Base-by-base conservation (phyloP, 139 green algal species). In the Chlorokybus atmophyticus region DNA sequence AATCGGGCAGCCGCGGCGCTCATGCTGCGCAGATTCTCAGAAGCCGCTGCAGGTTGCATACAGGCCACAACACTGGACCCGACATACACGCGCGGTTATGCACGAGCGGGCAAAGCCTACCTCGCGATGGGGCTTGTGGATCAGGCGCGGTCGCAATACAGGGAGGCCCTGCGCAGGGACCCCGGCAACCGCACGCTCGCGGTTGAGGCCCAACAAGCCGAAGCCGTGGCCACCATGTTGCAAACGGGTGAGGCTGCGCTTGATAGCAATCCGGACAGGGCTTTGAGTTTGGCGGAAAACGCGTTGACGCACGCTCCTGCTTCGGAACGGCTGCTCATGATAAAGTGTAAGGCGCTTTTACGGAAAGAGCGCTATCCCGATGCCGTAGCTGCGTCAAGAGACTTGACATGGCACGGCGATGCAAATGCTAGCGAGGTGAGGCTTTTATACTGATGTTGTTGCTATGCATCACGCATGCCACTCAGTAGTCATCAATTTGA, bases 341-440 rank as follows among this genome's bases (percentile, higher is more conserved):
- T 44, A 14, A 10, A 44, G 35, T 44, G 35, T 14, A 10, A 44
- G 35, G 35, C 35, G 10, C 10, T 44, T 10, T 21, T 44, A 14
- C 10, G 35, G 35, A 10, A 21, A 14, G 35, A 14, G 35, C 35
- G 35, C 10, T 44, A 44, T 14, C 10, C 10, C 35, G 35, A 44
- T 14, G 35, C 35, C 10, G 10, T 44, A 14, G 10, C 35, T 14
- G 14, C 14, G 35, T 10, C 41, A 2, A 35, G 71, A 7, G 27
- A 29, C 21, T 59, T 75, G 47, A 70, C 48, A 21, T 4, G 59
- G 3, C 44, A 61, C 3, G 66, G 71, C 10, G 55, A 66, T 17
- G 14, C 48, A 1, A 29, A 50, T 7, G 66, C 66, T 0, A 44
- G 35, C 35, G 35, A 44, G 35, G 35, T 44, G 35, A 44, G 35